A percentile compares a stretch with the other conserved stretches of the same genome.
These are phyloP conservation scores for Sphaerobolus stellatus DNA, from an alignment of 1,284 basidiomycete species.

Conservation along the genomic window DNA sequence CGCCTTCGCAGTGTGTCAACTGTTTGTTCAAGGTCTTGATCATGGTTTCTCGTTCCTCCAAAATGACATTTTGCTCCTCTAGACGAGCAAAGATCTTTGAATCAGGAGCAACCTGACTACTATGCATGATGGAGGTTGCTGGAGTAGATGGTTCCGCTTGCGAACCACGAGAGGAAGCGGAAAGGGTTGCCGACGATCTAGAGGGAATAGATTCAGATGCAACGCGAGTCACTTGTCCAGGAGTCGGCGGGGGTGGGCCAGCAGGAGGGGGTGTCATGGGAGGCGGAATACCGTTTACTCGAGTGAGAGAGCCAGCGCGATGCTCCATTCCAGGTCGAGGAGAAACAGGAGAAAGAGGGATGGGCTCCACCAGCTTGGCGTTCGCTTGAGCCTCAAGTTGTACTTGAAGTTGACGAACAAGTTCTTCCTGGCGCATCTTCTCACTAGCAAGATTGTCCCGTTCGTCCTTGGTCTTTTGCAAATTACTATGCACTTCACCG, in stretches of 20 bases:
- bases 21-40: conserved; percentile 93
- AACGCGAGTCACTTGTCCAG: conserved; percentile 25
- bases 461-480: conserved; percentile 77
- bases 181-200: conserved; percentile 49
- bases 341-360: conserved; percentile 30
- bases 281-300: conserved; percentile 64
- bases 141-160: conserved; percentile 58
- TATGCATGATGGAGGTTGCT: conserved; percentile 50
- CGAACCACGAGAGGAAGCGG: conserved; percentile 60
- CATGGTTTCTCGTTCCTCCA: conserved; percentile 84
- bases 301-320: conserved; percentile 51
- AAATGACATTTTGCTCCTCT: conserved; percentile 71
- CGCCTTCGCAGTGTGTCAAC: conserved; percentile 84
- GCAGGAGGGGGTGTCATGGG: conserved; percentile 88
- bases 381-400: conserved; percentile 44
- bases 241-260: conserved; percentile 82
- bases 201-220: conserved; percentile 36
- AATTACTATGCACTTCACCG: conserved; percentile 69
- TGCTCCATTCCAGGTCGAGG: conserved; percentile 43
- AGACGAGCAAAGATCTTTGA: conserved; percentile 57
- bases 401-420: conserved; percentile 72
- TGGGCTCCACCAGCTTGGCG: conserved; percentile 36
- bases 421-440: conserved; percentile 62
- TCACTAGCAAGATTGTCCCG: conserved; percentile 74
- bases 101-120: conserved; percentile 42